A percentile compares a stretch with the other conserved stretches of the same genome.
phyloP scores from a whole-genome alignment of 306 rosid species.

The Hippophae gyantsensis region DNA sequence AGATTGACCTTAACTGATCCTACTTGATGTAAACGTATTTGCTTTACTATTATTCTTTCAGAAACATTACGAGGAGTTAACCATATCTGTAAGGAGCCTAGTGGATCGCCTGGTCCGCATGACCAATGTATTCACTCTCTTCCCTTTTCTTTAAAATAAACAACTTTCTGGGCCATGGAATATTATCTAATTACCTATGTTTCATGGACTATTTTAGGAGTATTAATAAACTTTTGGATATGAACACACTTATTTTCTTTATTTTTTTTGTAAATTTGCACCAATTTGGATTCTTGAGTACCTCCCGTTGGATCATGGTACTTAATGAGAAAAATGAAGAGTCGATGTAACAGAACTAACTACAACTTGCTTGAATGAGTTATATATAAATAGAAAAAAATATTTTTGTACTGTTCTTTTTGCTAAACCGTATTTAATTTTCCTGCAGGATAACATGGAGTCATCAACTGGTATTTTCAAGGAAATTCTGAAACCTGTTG shows the following conservation, averaged over 20 bases:
- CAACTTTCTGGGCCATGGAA: too few relatives aligned
- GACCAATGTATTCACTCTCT: slow-evolving; percentile 52
- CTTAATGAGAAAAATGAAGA: too few relatives aligned
- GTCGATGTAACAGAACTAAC: too few relatives aligned
- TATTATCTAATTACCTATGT: too few relatives aligned
- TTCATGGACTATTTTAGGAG: too few relatives aligned
- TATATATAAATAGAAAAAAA: not conserved
- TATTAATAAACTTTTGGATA: too few relatives aligned
- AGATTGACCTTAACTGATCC: slow-evolving; percentile 7
- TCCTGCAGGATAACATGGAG: slow-evolving; percentile 73
- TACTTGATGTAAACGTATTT: slow-evolving; percentile 10
- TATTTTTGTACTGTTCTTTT: not conserved
- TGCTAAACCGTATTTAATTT: not conserved
- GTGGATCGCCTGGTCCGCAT: slow-evolving; percentile 70
- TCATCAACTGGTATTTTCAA: slow-evolving; percentile 80
- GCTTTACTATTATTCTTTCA: slow-evolving; percentile 29
- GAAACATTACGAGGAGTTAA: slow-evolving; percentile 92
- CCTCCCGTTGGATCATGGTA: too few relatives aligned
- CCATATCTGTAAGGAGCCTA: slow-evolving; percentile 56
- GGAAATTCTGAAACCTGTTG: slow-evolving; percentile 66
- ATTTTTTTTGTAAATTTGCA: too few relatives aligned
- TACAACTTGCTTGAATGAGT: not conserved
- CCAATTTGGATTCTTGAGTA: too few relatives aligned
- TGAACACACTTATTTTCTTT: too few relatives aligned
- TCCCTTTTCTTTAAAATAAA: slow-evolving; percentile 1